These are phyloP conservation scores for Effrenium voratum DNA, from an alignment of 73 alveolate species.

Conservation along the genomic window DNA sequence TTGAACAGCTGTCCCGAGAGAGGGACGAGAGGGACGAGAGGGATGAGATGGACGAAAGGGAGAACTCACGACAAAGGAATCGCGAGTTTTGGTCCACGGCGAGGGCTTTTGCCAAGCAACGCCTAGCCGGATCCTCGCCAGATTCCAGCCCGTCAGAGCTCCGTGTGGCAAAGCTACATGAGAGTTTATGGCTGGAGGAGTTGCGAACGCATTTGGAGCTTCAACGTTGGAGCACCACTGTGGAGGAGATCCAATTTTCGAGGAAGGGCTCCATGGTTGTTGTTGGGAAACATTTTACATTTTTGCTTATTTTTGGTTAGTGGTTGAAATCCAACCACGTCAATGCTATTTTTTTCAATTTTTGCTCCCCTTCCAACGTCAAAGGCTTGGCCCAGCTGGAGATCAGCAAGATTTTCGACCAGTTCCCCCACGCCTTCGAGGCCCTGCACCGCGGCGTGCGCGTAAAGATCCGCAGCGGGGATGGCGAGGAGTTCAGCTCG, in stretches of 20 bases:
- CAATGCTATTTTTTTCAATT: too few species aligned
- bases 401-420: constrained; percentile 1
- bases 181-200: constrained; percentile 89
- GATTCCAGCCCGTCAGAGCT: constrained; percentile 5
- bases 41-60: background rate
- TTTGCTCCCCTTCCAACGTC: too few species aligned
- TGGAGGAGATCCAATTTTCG: constrained; percentile 34
- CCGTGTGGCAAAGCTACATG: constrained; percentile 69
- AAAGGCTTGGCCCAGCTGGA: constrained; percentile 1
- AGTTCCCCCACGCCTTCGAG: constrained; percentile 6
- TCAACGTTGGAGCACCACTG: constrained; percentile 30
- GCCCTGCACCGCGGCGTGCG: constrained; percentile 27
- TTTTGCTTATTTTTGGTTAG: too few species aligned
- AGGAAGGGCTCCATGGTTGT: too few species aligned
- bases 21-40: background rate
- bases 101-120: constrained; percentile 30
- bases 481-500: background rate
- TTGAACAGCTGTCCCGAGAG: background rate
- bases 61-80: background rate
- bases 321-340: too few species aligned
- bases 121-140: background rate
- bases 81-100: constrained; percentile 50
- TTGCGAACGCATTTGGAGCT: constrained; percentile 32
- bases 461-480: constrained; percentile 3
- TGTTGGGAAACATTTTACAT: too few species aligned